Percentiles rank a stretch among this genome's conserved stretches.
These are phyloP conservation scores for Galeopsis tetrahit DNA, from an alignment of 257 asterid genomes.

Conservation along the genomic window DNA sequence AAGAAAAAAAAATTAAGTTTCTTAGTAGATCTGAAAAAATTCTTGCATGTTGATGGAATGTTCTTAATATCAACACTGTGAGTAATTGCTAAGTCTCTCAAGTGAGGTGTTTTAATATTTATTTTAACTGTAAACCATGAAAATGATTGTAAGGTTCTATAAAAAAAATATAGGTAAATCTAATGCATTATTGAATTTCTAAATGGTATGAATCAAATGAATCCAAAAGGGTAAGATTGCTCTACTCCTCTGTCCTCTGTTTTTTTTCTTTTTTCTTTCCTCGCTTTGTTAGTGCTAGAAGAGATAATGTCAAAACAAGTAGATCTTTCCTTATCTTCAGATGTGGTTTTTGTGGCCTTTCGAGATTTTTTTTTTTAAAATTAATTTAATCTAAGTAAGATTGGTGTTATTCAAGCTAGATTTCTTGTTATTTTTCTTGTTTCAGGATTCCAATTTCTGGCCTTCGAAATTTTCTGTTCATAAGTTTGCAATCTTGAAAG, in stretches of 20 bases:
- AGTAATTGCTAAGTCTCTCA: neutral
- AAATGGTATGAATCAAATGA: neutral
- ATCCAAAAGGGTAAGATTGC: neutral
- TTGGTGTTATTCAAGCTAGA: conserved; percentile 22
- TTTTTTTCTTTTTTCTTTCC: too few relatives aligned
- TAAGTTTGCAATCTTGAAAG: neutral
- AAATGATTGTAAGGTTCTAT: neutral
- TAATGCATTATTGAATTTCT: neutral
- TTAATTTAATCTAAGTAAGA: neutral
- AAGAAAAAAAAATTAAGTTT: neutral
- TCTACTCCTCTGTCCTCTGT: too few relatives aligned
- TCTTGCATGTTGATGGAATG: neutral
- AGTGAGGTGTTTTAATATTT: neutral
- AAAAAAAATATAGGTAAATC: neutral
- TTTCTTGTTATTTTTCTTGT: conserved; percentile 24
- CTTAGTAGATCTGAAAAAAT: neutral
- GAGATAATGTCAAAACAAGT: too few relatives aligned
- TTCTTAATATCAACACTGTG: neutral
- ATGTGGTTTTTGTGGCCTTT: too few relatives aligned
- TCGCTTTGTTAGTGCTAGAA: too few relatives aligned
- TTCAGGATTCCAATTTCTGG: conserved; percentile 31
- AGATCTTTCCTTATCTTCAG: too few relatives aligned
- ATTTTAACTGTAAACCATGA: neutral
- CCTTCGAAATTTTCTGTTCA: conserved; percentile 16
- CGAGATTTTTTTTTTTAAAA: neutral